Evolutionary conservation across 768 basidiomycete genomes (phyloP).

Genomic region (Termitomyces sp.): DNA sequence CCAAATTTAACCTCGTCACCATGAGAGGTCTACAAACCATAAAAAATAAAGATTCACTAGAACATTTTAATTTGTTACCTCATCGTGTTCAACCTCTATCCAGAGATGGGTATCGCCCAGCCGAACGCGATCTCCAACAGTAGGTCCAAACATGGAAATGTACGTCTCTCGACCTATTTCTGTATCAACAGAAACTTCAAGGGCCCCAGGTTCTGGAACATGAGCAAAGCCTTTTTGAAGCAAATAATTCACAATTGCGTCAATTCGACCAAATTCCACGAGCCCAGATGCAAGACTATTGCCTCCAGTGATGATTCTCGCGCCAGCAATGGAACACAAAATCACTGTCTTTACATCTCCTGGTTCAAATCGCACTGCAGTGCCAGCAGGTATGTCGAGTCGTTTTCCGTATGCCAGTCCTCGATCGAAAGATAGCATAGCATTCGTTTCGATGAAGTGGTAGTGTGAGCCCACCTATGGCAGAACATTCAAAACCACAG

Average conservation of each 20-base stretch:
- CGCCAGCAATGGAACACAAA: conserved; percentile 74
- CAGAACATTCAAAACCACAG: background rate
- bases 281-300: conserved; percentile 63
- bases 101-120: conserved; percentile 88
- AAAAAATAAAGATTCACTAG: background rate
- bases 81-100: conserved; percentile 88
- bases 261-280: conserved; percentile 36
- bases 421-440: conserved; percentile 77
- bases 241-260: conserved; percentile 41
- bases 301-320: conserved; percentile 69
- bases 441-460: conserved; percentile 89
- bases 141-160: conserved; percentile 94
- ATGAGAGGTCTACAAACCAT: conserved; percentile 60
- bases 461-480: conserved; percentile 88
- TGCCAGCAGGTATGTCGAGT: conserved; percentile 91
- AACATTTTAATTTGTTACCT: conserved; percentile 32
- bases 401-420: conserved; percentile 73
- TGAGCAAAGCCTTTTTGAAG: conserved; percentile 67
- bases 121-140: conserved; percentile 81
- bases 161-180: conserved; percentile 68
- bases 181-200: conserved; percentile 44
- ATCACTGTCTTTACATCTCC: conserved; percentile 82
- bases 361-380: conserved; percentile 95
- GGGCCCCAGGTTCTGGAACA: conserved; percentile 57
- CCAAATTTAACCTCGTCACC: conserved; percentile 99